phyloP scores from a whole-genome alignment of 1,284 basidiomycete genomes.

The Leccinum solheimii region DNA sequence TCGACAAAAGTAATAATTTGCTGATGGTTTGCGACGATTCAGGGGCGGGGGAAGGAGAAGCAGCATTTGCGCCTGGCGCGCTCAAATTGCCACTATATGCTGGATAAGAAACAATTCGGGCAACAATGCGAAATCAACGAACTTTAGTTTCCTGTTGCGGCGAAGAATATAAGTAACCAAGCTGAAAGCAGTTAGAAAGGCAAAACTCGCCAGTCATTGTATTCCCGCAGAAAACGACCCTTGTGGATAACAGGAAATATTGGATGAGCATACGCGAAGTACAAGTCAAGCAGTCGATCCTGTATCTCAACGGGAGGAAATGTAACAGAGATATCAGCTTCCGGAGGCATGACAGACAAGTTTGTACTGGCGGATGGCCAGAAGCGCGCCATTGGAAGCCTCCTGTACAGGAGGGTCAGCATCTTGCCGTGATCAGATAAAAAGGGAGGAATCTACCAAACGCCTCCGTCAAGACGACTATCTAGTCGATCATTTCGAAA shows the following conservation, averaged over 20 bases:
- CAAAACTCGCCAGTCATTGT: constrained; percentile 50
- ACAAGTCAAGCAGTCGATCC: constrained; percentile 68
- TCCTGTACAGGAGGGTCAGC: constrained; percentile 44
- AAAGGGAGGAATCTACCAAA: constrained; percentile 55
- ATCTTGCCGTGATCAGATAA: constrained; percentile 5
- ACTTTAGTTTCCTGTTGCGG: constrained; percentile 39
- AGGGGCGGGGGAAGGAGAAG: constrained; percentile 36
- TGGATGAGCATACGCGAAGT: constrained; percentile 81
- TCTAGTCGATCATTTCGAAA: constrained; percentile 65
- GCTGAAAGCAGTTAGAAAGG: not conserved
- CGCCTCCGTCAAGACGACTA: constrained; percentile 66
- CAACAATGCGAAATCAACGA: constrained; percentile 3
- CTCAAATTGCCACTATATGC: constrained; percentile 15
- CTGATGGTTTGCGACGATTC: constrained; percentile 64
- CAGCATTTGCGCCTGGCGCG: constrained; percentile 12
- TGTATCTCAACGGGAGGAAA: constrained; percentile 63
- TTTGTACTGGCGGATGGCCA: constrained; percentile 58
- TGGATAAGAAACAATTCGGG: constrained; percentile 10
- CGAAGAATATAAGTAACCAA: constrained; percentile 6
- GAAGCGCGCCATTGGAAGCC: constrained; percentile 71
- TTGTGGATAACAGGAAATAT: constrained; percentile 77
- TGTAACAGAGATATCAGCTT: constrained; percentile 46
- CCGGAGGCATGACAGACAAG: constrained; percentile 39
- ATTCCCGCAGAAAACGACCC: constrained; percentile 66
- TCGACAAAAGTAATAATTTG: constrained; percentile 70